These are phyloP conservation scores for Panaeolus papilionaceus DNA, from an alignment of 768 basidiomycete genomes.

Conservation along the genomic window DNA sequence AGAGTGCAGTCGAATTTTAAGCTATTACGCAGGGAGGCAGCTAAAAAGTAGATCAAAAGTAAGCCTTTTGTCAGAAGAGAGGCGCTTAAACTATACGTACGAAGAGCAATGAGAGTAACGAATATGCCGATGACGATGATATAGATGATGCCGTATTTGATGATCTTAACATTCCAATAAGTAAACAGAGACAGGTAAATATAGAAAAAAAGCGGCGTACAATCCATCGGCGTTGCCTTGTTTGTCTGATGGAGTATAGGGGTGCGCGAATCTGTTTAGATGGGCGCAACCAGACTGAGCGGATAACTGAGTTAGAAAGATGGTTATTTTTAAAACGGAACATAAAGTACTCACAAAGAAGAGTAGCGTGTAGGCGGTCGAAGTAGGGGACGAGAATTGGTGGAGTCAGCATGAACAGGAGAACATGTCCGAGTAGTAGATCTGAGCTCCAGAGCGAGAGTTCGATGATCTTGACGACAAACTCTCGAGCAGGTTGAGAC, in stretches of 20 bases:
- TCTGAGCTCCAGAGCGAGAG: constrained; percentile 95
- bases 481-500: constrained; percentile 98
- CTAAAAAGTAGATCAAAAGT: constrained; percentile 39
- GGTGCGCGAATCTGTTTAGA: constrained; percentile 95
- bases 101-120: constrained; percentile 76
- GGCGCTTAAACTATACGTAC: constrained; percentile 51
- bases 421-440: constrained; percentile 84
- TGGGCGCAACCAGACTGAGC: constrained; percentile 89
- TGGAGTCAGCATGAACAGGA: constrained; percentile 90
- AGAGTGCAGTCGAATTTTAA: constrained; percentile 69
- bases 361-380: constrained; percentile 88
- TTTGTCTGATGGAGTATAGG: constrained; percentile 88
- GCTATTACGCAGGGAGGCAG: constrained; percentile 63
- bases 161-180: constrained; percentile 53
- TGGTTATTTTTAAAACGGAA: constrained; percentile 13
- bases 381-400: constrained; percentile 91
- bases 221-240: constrained; percentile 88
- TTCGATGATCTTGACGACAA: constrained; percentile 97
- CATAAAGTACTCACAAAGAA: constrained; percentile 74
- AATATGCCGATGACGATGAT: constrained; percentile 71
- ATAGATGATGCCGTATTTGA: constrained; percentile 86
- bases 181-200: constrained; percentile 14
- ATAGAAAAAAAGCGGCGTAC: constrained; percentile 49
- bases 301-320: constrained; percentile 27
- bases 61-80: constrained; percentile 17